These are phyloP conservation scores for Coniochaeta sp. DNA, from an alignment of 2,329 filamentous ascomycete species.

Conservation along the genomic window DNA sequence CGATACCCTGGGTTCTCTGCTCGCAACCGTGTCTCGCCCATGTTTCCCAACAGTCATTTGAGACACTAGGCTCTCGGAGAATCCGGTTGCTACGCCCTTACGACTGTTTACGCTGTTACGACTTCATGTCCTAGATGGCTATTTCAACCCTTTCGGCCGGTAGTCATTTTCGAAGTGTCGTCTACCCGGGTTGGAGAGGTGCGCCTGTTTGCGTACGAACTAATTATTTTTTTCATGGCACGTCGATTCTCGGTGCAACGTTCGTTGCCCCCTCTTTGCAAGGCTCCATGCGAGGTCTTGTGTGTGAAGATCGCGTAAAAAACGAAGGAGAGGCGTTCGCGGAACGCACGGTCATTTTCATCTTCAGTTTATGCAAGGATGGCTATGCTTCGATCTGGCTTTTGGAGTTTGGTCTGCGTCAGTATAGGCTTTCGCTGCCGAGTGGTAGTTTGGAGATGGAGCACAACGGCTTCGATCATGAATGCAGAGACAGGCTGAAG, in stretches of 20 bases:
- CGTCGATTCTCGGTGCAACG: background rate
- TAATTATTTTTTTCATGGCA: background rate
- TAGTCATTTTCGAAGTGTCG: constrained; percentile 1
- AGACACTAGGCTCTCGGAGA: background rate
- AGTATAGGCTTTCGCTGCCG: background rate
- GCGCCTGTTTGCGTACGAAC: background rate
- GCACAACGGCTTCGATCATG: background rate
- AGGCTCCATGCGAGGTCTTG: background rate
- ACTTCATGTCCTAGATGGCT: constrained; percentile 6
- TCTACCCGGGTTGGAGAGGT: background rate
- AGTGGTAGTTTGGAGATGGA: background rate
- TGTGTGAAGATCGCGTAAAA: background rate
- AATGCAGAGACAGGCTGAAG: background rate
- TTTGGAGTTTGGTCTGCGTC: background rate
- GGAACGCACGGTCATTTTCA: background rate
- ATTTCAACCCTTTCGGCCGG: background rate
- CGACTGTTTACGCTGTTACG: constrained; percentile 5
- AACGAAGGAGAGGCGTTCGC: background rate
- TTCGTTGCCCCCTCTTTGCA: background rate
- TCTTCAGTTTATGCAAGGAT: background rate
- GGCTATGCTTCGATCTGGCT: background rate
- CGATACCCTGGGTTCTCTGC: background rate
- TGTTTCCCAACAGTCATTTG: background rate
- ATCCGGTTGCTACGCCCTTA: constrained; percentile 2
- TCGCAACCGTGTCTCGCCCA: background rate